Conservation (phyloP, 2,329 filamentous ascomycete species). For the Orbilia quercus region DNA sequence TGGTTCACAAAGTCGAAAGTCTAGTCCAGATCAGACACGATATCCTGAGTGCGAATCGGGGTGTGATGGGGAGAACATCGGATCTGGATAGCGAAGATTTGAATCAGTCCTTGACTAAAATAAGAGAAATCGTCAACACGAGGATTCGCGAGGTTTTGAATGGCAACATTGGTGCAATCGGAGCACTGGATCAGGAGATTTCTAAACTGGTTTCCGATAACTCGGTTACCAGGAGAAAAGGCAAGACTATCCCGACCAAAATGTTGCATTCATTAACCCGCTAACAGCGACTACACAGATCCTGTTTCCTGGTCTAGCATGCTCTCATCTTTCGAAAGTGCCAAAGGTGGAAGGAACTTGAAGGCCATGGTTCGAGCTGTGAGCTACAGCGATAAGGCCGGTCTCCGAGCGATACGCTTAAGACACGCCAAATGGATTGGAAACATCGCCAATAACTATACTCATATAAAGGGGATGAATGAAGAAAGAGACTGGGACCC, state of each 20-base stretch:
- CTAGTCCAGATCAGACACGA: constrained; percentile 57
- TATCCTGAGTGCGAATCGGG: constrained; percentile 50
- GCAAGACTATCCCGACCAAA: background rate
- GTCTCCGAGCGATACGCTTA: constrained; percentile 31
- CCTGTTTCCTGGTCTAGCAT: constrained; percentile 40
- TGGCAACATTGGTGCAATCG: constrained; percentile 33
- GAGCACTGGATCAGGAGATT: constrained; percentile 26
- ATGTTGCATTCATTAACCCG: background rate
- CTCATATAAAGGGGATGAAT: constrained; percentile 41
- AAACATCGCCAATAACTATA: constrained; percentile 44
- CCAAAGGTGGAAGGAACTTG: constrained; percentile 50
- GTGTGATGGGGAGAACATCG: constrained; percentile 40
- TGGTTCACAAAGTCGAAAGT: constrained; percentile 56
- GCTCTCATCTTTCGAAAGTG: constrained; percentile 47
- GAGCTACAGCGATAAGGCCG: constrained; percentile 47
- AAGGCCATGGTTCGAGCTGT: constrained; percentile 53
- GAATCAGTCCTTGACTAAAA: constrained; percentile 35
- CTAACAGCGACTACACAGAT: constrained; percentile 25
- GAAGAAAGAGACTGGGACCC: constrained; percentile 53
- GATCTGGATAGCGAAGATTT: constrained; percentile 43
- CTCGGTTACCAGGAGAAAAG: constrained; percentile 11
- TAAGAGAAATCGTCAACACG: constrained; percentile 51
- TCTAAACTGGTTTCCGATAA: constrained; percentile 23
- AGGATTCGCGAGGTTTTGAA: constrained; percentile 53
- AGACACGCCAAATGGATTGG: constrained; percentile 42